Evolutionary conservation across 78 protist genomes (phyloP), one percentile per base, ranked within the genome.

Genomic region (Parvularia atlantis): DNA sequence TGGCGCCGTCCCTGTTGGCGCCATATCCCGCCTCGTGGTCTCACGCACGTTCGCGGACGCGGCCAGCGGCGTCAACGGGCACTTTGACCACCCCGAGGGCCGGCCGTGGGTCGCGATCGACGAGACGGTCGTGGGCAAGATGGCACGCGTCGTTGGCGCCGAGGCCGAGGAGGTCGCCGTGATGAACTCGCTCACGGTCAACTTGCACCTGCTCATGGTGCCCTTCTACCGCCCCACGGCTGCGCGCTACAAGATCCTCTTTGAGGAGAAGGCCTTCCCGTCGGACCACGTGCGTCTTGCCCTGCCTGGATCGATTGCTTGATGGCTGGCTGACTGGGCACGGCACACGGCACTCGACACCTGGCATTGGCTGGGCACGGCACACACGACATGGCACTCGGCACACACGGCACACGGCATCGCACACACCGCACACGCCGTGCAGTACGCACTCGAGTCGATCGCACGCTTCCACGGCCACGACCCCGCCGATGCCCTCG

Each of bases 181-280:
- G 59, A 86, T 86, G 93, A 90, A 89, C 69, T 56, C 89, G 24
- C 84, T 93, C 33, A 84, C 97, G n/a, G 87, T 77, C 14, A 90
- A 93, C 56, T 62, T 89, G 35, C 97, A 93, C 68, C 62, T 90
- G 31, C 40, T 90, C 84, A 19, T 90, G 72, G 57, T 69, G 3
- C 56, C 87, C 39, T 93, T 93, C 62, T 93, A 93, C 64, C 50
- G 77, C 16, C 97, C 97, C 26, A 81, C 89, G 13, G 72, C 33
- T 1, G 24, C 24, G 46, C 56, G 91, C 26, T 63, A 46, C 68
- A 93, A 93, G 75, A 81, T 93, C 36, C 57, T 93, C 35, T 73
- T 85, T 39, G 97, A 93, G 82, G 62, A 33, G 20, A 60, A 81
- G n/a, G 90, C 94, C n/a, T 93, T 93, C 70, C 97, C 97, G 22